Evolutionary conservation across 2,329 filamentous ascomycete species (phyloP), one percentile per base, ranked within the genome.

Genomic region (Sarocladium strictum): DNA sequence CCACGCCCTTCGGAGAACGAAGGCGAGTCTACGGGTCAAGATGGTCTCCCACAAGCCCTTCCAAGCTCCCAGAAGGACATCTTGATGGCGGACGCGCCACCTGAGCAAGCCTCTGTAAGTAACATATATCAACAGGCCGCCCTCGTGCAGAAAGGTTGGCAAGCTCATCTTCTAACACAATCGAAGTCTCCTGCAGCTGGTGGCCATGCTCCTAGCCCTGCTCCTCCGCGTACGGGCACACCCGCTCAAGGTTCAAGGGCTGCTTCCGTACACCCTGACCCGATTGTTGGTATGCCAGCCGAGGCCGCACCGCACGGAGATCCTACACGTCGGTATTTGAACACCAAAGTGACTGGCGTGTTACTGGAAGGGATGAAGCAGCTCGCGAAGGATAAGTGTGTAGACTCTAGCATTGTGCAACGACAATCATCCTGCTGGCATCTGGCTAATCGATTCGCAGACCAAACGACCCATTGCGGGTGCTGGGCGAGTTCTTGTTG

Each of bases 301-400:
- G 79, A 86, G 63, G 78, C 83, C 14, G 76, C 80, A 1, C 69
- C 78, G 1, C 84, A 89, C 63, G 86, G 87, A 47, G 87, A 86
- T 21, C 83, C 85, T 1, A 83, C 83, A 4, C 79, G 87, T 43
- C 79, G 82, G 62, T 91, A 90, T 66, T 69, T 91, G 61, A 90
- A 90, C 64, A 76, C 78, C 50, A 88, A 84, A 62, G 79, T 91
- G 38, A 87, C 86, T 0, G 81, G 81, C 1, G 78, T 80, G 24
- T 64, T 91, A 56, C 71, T 90, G 37, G 86, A 90, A 62, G 87
- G 86, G 23, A 87, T 91, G 85, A 90, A 90, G 72, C 69, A 78
- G 54, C 66, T 91, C 57, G 85, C 85, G 3, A 84, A 81, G 60
- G 84, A 90, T 40, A 81, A 86, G 87, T 90, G 70, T 64, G 85